Evolutionary conservation across 768 basidiomycete species (phyloP).

Genomic region (Lentinula lateritia): DNA sequence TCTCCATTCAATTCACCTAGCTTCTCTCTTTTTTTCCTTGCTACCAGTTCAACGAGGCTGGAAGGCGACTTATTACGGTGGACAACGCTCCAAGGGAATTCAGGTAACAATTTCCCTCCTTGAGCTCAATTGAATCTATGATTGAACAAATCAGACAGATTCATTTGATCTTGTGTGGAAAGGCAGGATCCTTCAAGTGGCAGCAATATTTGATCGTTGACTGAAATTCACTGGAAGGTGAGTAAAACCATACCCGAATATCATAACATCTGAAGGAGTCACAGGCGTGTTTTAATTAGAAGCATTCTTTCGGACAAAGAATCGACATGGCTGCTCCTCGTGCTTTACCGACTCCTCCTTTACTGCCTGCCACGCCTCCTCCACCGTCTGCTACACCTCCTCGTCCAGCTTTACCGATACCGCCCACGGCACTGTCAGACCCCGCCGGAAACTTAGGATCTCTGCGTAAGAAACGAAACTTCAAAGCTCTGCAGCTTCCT

Average conservation of each 20-base stretch:
- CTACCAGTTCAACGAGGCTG: background rate
- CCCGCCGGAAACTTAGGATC: background rate
- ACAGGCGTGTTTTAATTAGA: background rate
- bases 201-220: background rate
- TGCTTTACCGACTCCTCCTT: background rate
- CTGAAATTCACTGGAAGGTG: background rate
- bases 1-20: too few relatives aligned
- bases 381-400: background rate
- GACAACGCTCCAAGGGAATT: background rate
- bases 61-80: background rate
- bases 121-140: background rate
- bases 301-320: background rate
- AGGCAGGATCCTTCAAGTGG: background rate
- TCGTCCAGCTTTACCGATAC: background rate
- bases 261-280: background rate
- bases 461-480: conserved; percentile 4
- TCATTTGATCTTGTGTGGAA: background rate
- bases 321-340: background rate
- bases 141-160: background rate
- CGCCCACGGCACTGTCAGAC: background rate
- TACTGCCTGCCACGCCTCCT: background rate
- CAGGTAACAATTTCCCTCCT: background rate
- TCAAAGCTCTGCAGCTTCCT: conserved; percentile 2
- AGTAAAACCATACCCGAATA: background rate
- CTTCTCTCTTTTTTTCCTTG: background rate